Percentiles rank a stretch among this genome's conserved stretches.
Conservation (phyloP, 1,139 yeast species). For the Zygosaccharomyces sapae region DNA sequence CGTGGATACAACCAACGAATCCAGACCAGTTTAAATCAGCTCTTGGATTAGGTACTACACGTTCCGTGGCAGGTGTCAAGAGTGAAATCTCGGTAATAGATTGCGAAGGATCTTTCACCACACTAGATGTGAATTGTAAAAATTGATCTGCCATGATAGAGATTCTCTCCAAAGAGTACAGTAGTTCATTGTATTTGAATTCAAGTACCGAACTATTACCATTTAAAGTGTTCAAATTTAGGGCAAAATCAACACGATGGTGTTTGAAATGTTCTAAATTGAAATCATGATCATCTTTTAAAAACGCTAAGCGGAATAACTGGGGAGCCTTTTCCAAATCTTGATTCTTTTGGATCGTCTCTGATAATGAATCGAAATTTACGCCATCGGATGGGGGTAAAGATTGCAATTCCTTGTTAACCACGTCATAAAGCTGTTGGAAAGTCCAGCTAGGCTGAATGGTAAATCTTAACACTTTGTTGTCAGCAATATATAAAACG, state of each 20-base stretch:
- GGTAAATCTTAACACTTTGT: constrained; percentile 54
- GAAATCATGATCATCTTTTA: constrained; percentile 16
- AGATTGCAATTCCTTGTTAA: constrained; percentile 33
- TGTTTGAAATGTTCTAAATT: constrained; percentile 27
- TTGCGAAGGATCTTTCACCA: constrained; percentile 38
- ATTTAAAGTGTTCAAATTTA: constrained; percentile 22
- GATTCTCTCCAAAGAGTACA: constrained; percentile 70
- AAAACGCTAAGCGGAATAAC: constrained; percentile 43
- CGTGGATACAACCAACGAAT: constrained; percentile 93
- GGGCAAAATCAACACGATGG: constrained; percentile 29
- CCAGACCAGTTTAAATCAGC: constrained; percentile 83
- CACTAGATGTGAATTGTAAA: constrained; percentile 45
- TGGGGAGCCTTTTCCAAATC: constrained; percentile 57
- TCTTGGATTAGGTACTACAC: constrained; percentile 80
- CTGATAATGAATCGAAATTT: constrained; percentile 56
- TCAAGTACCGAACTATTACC: constrained; percentile 16
- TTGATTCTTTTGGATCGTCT: constrained; percentile 46
- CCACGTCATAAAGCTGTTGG: constrained; percentile 40
- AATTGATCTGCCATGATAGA: constrained; percentile 70
- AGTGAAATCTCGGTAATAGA: constrained; percentile 61
- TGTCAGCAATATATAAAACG: constrained; percentile 68
- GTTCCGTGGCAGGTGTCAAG: constrained; percentile 58
- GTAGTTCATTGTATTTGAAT: constrained; percentile 62
- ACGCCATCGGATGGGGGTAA: constrained; percentile 44
- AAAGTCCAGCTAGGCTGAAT: constrained; percentile 55